These are phyloP conservation scores for Tetradesmus obliquus DNA, from an alignment of 139 green algal genomes.

Conservation along the genomic window DNA sequence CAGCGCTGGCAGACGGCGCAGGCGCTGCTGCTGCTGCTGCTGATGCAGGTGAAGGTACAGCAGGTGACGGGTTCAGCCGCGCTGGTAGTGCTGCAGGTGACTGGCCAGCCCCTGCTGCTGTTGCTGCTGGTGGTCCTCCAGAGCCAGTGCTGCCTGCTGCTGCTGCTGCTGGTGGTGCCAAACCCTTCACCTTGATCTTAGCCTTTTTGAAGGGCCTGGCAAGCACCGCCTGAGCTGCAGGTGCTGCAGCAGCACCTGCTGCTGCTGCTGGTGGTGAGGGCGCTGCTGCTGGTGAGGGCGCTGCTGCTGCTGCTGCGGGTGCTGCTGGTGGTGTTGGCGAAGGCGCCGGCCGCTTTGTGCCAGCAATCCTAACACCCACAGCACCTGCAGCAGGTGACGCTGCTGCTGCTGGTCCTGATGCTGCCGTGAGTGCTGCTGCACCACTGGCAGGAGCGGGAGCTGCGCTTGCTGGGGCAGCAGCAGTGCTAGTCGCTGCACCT, in stretches of 20 bases:
- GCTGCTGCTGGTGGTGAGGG: not conserved
- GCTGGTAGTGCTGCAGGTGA: not conserved
- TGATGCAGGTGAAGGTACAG: not conserved
- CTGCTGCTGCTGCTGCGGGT: not conserved
- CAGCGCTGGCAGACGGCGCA: not conserved
- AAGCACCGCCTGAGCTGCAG: not conserved
- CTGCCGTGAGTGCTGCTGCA: not conserved
- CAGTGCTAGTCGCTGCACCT: not conserved
- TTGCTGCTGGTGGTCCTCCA: constrained; percentile 6
- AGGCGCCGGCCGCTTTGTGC: not conserved
- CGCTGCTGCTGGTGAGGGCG: not conserved
- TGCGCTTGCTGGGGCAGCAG: not conserved
- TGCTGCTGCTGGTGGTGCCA: constrained; percentile 1
- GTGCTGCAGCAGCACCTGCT: not conserved
- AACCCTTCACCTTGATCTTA: not conserved
- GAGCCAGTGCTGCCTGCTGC: not conserved
- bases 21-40: constrained; percentile 12
- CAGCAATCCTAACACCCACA: not conserved
- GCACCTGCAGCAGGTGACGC: not conserved
- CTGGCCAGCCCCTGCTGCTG: not conserved
- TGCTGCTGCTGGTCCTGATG: not conserved
- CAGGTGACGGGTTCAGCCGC: too few species aligned
- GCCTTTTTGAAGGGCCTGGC: not conserved
- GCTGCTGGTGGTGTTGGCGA: not conserved
- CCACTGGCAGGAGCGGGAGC: not conserved